Evolutionary conservation across 176 grass and related monocot species (phyloP), one percentile per base, ranked within the genome.

Genomic region (Aegilops bicornis): DNA sequence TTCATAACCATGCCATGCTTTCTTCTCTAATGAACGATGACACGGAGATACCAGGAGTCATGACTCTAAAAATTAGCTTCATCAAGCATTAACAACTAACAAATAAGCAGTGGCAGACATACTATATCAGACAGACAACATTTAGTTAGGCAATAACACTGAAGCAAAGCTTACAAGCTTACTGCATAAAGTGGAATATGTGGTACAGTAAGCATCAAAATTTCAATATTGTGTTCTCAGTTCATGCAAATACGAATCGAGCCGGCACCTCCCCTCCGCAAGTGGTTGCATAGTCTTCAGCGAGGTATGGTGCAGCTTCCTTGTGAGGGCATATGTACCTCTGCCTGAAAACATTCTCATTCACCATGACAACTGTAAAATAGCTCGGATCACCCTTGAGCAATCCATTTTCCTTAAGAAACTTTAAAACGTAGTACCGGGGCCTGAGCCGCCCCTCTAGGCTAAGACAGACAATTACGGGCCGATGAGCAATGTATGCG

Each of bases 381-480:
- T 88, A 77, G 56, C 75, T 40, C 31, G 10, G n/a, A 8, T 69
- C 60, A 10, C 33, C 27, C 13, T n/a, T 36, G n/a, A 35, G 6
- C 40, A 88, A 48, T 50, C 81, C 60, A 25, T 70, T 88, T 36
- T 25, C 83, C 77, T 85, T 87, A 5, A 91, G 86, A 61, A 61
- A 61, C 58, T 61, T 61, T 23, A 61, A 22, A 61, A 61, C 58
- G 58, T 61, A 10, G 58, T 47, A 87, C 86, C 56, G 17, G 86
- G 89, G 58, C 36, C 84, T 81, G 16, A 91, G 67, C 13, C 82
- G 76, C 7, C 35, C 6, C 59, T 88, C 82, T 17, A 87, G 7
- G 15, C 80, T 91, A 67, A 42, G 75, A 10, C 35, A 35, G 42
- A 91, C 22, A 10, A 87, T 25, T 8, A 29, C 27, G 1, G 85